These are phyloP conservation scores for Rhododendron henanense DNA, from an alignment of 148 eudicot genomes.

Conservation along the genomic window DNA sequence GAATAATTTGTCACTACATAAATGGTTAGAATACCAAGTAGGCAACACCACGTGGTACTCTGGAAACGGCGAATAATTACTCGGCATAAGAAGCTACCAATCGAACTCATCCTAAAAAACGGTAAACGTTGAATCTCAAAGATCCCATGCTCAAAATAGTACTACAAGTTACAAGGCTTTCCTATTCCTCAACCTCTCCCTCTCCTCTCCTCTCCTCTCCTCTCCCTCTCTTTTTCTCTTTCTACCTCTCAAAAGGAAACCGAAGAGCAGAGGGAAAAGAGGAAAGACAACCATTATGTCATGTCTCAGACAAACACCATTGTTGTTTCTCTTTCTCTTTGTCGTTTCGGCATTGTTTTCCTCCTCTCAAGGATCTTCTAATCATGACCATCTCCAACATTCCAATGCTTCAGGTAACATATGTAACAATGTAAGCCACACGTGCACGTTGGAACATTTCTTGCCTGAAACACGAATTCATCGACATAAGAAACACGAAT, in stretches of 20 bases:
- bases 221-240: background rate
- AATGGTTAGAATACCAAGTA: too few species aligned
- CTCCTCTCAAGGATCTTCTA: constrained; percentile 6
- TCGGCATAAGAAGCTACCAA: background rate
- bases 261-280: background rate
- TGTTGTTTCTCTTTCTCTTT: background rate
- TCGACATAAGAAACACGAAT: background rate
- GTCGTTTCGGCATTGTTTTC: background rate
- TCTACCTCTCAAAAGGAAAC: background rate
- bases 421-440: background rate
- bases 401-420: background rate
- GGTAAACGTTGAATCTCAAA: background rate
- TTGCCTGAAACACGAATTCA: background rate
- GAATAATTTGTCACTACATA: too few species aligned
- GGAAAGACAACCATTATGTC: constrained; percentile 1
- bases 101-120: background rate
- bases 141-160: background rate
- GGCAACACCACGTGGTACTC: too few species aligned
- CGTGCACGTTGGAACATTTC: background rate
- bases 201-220: background rate
- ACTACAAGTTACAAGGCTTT: background rate
- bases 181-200: background rate
- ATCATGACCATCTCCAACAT: background rate
- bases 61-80: too few species aligned
- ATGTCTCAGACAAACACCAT: background rate